Percentiles rank a stretch among this genome's conserved stretches.
These are phyloP conservation scores for Kockovaella imperatae DNA, from an alignment of 768 basidiomycete genomes.

Conservation along the genomic window DNA sequence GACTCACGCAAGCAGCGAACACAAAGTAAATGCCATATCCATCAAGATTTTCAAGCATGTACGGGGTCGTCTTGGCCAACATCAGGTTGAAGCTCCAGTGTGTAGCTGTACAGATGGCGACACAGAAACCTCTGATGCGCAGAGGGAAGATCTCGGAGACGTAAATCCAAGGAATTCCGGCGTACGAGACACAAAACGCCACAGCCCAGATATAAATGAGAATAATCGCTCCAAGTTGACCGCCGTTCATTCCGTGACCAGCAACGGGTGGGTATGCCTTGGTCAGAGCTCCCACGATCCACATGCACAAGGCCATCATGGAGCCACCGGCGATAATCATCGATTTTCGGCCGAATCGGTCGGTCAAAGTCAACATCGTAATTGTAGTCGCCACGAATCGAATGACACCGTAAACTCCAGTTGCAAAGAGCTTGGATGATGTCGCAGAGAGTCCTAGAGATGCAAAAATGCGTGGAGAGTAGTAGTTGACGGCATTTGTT, in stretches of 20 bases:
- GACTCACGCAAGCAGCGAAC: conserved; percentile 11
- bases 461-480: conserved; percentile 11
- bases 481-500: conserved; percentile 21
- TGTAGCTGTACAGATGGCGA: conserved; percentile 8
- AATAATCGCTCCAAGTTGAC: conserved; percentile 5
- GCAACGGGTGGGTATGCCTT: conserved; percentile 4
- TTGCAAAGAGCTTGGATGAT: conserved; percentile 12
- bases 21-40: conserved; percentile 11
- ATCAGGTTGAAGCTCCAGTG: conserved; percentile 29
- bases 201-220: conserved; percentile 11
- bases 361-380: conserved; percentile 15
- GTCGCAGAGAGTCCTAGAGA: conserved; percentile 3
- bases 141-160: conserved; percentile 28
- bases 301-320: conserved; percentile 10
- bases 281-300: conserved; percentile 19
- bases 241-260: neutral
- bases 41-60: conserved; percentile 13
- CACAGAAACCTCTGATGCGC: conserved; percentile 14
- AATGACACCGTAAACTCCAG: conserved; percentile 23
- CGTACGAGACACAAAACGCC: conserved; percentile 11
- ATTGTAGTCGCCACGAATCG: conserved; percentile 11
- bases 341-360: conserved; percentile 12
- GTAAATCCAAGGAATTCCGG: conserved; percentile 12
- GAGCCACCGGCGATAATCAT: conserved; percentile 16
- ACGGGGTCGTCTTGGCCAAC: conserved; percentile 17